Percentiles rank a stretch among this genome's conserved stretches.
These are phyloP conservation scores for Verbascum thapsus DNA, from an alignment of 257 asterid species.

Conservation along the genomic window DNA sequence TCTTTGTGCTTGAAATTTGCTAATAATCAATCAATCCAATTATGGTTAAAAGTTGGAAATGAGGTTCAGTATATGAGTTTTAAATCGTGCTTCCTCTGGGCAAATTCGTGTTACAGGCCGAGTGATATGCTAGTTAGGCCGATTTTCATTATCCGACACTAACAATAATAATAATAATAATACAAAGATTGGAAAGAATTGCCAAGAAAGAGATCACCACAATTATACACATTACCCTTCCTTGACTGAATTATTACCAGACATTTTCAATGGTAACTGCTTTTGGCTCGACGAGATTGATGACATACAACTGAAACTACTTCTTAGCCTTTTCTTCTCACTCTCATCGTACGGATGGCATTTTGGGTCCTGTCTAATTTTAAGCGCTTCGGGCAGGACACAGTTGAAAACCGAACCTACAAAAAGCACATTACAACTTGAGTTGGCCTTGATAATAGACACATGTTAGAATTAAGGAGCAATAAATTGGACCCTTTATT, in stretches of 20 bases:
- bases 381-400: constrained; percentile 77
- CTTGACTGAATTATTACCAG: constrained; percentile 56
- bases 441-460: no score
- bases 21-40: no score
- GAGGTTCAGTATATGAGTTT: no score
- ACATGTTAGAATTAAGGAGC: no score
- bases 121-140: constrained; percentile 12
- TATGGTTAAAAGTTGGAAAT: no score
- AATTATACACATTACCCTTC: constrained; percentile 42
- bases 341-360: constrained; percentile 43
- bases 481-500: no score
- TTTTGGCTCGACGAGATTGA: constrained; percentile 86
- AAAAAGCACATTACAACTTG: not conserved
- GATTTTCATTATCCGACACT: constrained; percentile 29
- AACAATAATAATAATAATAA: constrained; percentile 28
- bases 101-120: no score
- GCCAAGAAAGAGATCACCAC: constrained; percentile 14
- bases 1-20: no score
- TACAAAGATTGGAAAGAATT: constrained; percentile 31
- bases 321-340: constrained; percentile 73
- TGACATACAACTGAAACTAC: constrained; percentile 72
- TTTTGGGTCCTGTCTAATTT: constrained; percentile 62
- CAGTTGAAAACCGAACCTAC: constrained; percentile 79
- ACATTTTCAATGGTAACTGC: constrained; percentile 59
- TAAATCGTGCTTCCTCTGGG: no score